Conservation (phyloP, 2,329 filamentous ascomycete genomes). For the Tolypocladium capitatum region DNA sequence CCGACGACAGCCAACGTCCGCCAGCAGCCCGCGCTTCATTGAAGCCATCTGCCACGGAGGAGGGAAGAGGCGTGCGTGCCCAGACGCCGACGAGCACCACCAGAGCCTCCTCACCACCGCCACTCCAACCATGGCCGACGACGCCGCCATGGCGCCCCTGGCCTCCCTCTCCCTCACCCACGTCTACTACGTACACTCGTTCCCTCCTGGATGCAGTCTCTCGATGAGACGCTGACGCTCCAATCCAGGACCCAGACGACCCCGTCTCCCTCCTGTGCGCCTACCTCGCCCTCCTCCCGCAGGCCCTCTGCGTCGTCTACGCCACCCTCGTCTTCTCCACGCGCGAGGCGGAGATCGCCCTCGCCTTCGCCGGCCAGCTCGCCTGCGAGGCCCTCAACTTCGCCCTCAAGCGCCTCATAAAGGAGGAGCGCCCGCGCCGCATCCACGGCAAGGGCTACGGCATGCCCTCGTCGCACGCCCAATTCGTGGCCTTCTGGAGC, state of each 20-base stretch:
- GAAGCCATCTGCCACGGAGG: neutral
- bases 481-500: slow-evolving; percentile 89
- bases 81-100: neutral
- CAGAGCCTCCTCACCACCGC: neutral
- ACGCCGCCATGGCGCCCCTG: slow-evolving; percentile 38
- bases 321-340: slow-evolving; percentile 81
- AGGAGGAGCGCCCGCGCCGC: slow-evolving; percentile 76
- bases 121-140: neutral
- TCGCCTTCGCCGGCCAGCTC: slow-evolving; percentile 89
- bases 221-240: neutral
- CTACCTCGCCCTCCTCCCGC: slow-evolving; percentile 86
- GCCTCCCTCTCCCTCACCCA: slow-evolving; percentile 90
- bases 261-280: slow-evolving; percentile 76
- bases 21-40: neutral
- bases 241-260: slow-evolving; percentile 68
- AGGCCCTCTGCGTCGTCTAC: slow-evolving; percentile 83
- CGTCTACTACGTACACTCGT: slow-evolving; percentile 69
- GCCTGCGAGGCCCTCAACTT: slow-evolving; percentile 88
- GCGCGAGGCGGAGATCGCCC: slow-evolving; percentile 73
- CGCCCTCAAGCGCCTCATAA: slow-evolving; percentile 75
- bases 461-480: slow-evolving; percentile 89
- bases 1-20: neutral
- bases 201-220: neutral
- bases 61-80: neutral
- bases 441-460: slow-evolving; percentile 89